A percentile compares a stretch with the other conserved stretches of the same genome.
These are phyloP conservation scores for Chlorencoelia australis DNA, from an alignment of 2,329 filamentous ascomycete genomes.

Conservation along the genomic window DNA sequence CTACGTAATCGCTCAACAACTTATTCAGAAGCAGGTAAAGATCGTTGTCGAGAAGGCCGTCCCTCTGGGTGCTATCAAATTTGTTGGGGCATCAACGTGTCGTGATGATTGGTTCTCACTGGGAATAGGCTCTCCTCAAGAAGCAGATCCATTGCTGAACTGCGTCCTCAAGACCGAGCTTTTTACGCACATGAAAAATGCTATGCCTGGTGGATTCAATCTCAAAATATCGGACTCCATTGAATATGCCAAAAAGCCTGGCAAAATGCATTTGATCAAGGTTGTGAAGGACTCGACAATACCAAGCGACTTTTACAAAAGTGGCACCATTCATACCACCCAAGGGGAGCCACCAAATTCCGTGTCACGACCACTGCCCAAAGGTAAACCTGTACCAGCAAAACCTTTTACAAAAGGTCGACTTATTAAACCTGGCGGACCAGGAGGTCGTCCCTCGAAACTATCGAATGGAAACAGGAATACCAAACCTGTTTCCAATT, in stretches of 20 bases:
- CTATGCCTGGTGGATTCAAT: constrained; percentile 63
- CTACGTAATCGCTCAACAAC: constrained; percentile 76
- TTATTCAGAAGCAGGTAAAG: constrained; percentile 72
- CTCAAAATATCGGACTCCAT: constrained; percentile 77
- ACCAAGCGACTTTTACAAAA: constrained; percentile 83
- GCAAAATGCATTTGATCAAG: constrained; percentile 83
- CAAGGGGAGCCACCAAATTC: constrained; percentile 77
- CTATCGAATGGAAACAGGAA: constrained; percentile 36
- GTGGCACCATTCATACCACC: constrained; percentile 77
- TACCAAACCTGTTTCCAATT: constrained; percentile 24
- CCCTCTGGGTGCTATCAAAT: constrained; percentile 80
- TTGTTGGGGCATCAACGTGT: constrained; percentile 66
- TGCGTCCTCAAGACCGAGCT: constrained; percentile 96
- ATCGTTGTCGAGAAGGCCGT: constrained; percentile 76
- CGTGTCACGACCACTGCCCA: constrained; percentile 73
- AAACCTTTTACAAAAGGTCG: constrained; percentile 91
- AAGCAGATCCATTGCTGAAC: constrained; percentile 85
- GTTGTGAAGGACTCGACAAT: constrained; percentile 77
- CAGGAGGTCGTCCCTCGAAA: constrained; percentile 69
- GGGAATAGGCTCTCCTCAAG: constrained; percentile 78
- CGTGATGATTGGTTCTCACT: constrained; percentile 97
- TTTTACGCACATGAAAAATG: constrained; percentile 79
- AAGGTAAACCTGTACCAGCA: constrained; percentile 73
- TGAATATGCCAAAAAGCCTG: constrained; percentile 96
- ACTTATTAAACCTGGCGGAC: constrained; percentile 83